phyloP scores from a whole-genome alignment of 2,329 filamentous ascomycete genomes.

The Setomelanomma holmii region DNA sequence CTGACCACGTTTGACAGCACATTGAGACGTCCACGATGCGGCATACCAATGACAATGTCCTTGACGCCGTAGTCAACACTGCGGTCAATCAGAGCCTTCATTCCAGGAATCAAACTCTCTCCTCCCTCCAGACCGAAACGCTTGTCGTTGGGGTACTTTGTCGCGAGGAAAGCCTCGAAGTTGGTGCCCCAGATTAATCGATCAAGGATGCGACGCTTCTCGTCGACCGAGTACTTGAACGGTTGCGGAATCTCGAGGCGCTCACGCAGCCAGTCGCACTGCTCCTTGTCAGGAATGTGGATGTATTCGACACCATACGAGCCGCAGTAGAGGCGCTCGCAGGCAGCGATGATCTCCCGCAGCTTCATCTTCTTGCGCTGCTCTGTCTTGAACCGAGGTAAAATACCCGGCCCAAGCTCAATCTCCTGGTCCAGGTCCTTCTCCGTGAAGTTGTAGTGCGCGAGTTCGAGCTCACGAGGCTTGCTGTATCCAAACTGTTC shows the following conservation, averaged over 20 bases:
- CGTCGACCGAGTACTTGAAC: constrained; percentile 97
- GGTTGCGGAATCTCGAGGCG: constrained; percentile 91
- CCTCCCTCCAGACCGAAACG: constrained; percentile 98
- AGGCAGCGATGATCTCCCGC: constrained; percentile 89
- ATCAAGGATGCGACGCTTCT: constrained; percentile 97
- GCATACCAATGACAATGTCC: constrained; percentile 99
- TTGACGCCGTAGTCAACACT: constrained; percentile 98
- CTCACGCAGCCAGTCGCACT: constrained; percentile 98
- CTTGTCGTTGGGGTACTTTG: constrained; percentile 99
- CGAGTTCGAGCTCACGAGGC: constrained; percentile 90
- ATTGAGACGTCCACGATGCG: constrained; percentile 96
- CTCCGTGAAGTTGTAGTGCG: constrained; percentile 94
- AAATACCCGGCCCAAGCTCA: constrained; percentile 88
- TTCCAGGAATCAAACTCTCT: constrained; percentile 94
- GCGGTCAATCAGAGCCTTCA: constrained; percentile 98
- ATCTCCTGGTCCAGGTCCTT: constrained; percentile 94
- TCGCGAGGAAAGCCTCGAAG: constrained; percentile 93
- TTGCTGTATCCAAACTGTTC: constrained; percentile 84
- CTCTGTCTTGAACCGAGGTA: constrained; percentile 90
- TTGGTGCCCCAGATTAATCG: constrained; percentile 98
- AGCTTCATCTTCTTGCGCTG: constrained; percentile 94
- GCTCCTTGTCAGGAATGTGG: constrained; percentile 95
- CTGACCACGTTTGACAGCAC: constrained; percentile 98
- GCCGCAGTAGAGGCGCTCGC: constrained; percentile 95
- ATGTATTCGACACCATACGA: constrained; percentile 99